Conservation (phyloP, 2,329 filamentous ascomycete species). For the Botrytis tulipae region DNA sequence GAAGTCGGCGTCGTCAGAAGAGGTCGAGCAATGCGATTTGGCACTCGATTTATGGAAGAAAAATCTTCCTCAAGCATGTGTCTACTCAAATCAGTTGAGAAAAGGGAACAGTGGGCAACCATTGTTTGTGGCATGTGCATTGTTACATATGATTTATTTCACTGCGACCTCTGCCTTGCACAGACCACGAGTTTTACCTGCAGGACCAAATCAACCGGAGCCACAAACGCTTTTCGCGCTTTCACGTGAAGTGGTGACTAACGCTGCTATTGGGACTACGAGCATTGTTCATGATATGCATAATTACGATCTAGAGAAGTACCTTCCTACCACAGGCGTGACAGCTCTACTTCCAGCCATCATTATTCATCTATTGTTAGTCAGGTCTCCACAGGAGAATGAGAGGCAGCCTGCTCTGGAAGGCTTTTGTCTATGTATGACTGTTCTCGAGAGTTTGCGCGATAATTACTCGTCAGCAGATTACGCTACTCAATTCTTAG, state of each 20-base stretch:
- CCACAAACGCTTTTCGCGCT: slow-evolving; percentile 71
- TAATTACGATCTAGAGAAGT: slow-evolving; percentile 69
- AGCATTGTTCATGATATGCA: slow-evolving; percentile 77
- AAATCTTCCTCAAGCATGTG: slow-evolving; percentile 67
- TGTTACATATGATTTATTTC: slow-evolving; percentile 91
- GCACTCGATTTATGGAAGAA: slow-evolving; percentile 77
- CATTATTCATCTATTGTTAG: slow-evolving; percentile 89
- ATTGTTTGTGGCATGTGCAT: slow-evolving; percentile 69
- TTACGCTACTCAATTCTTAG: slow-evolving; percentile 92
- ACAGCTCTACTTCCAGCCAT: slow-evolving; percentile 89
- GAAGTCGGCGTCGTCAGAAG: slow-evolving; percentile 75
- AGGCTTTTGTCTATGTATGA: slow-evolving; percentile 90
- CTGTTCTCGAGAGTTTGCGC: slow-evolving; percentile 80
- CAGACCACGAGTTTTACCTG: slow-evolving; percentile 84
- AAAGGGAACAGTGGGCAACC: slow-evolving; percentile 58
- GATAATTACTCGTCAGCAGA: slow-evolving; percentile 94
- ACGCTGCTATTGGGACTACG: slow-evolving; percentile 82
- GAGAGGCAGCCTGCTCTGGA: slow-evolving; percentile 71
- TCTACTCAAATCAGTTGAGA: slow-evolving; percentile 60
- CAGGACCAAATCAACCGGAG: slow-evolving; percentile 54
- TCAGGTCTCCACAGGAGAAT: slow-evolving; percentile 75
- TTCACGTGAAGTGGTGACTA: slow-evolving; percentile 77
- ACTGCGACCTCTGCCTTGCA: slow-evolving; percentile 89
- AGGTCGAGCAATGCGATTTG: slow-evolving; percentile 74
- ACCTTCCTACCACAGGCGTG: slow-evolving; percentile 83